Evolutionary conservation across 1,284 basidiomycete species (phyloP), one percentile per base, ranked within the genome.

Genomic region (Ceratobasidium sp.): DNA sequence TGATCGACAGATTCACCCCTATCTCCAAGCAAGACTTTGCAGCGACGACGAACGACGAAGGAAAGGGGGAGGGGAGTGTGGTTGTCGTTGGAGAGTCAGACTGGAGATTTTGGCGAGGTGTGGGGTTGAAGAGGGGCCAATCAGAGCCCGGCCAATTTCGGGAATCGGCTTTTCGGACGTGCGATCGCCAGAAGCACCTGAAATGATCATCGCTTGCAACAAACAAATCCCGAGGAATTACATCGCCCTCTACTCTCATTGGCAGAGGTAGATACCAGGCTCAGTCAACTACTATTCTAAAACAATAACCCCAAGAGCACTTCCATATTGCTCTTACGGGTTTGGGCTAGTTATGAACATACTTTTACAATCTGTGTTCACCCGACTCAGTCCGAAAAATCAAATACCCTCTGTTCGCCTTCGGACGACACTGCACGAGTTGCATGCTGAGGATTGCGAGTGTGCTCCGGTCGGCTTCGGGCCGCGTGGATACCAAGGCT

Each of bases 111-210:
- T 55, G 50, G 41, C 23, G 49, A 35, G 64, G 50, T 67, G 64
- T 50, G 64, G 64, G 50, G 64, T 66, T 66, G 30, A 52, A 41
- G 49, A 32, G 28, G 47, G 63, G 4, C 64, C 64, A 67, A 67
- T 67, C 50, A 55, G 46, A 18, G 50, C 26, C 23, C 64, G 32
- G 49, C 32, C n/a, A 52, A 55, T 67, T 67, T 67, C 61, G 49
- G 64, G n/a, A 23, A 28, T 67, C 64, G 64, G 64, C 49, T 67
- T 67, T 67, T 67, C 64, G 64, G 64, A 67, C 23, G 11, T 58
- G 32, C 28, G 55, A 44, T 62, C 41, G 26, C 18, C 59, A 7
- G 5, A 16, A 13, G n/a, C 28, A 32, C 21, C 32, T 11, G 43
- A 38, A 30, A n/a, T 41, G 46, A 63, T 43, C 54, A 57, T 57